Percentiles rank a stretch among this genome's conserved stretches.
These are phyloP conservation scores for Bretziella fagacearum DNA, from an alignment of 2,329 filamentous ascomycete species.

Conservation along the genomic window DNA sequence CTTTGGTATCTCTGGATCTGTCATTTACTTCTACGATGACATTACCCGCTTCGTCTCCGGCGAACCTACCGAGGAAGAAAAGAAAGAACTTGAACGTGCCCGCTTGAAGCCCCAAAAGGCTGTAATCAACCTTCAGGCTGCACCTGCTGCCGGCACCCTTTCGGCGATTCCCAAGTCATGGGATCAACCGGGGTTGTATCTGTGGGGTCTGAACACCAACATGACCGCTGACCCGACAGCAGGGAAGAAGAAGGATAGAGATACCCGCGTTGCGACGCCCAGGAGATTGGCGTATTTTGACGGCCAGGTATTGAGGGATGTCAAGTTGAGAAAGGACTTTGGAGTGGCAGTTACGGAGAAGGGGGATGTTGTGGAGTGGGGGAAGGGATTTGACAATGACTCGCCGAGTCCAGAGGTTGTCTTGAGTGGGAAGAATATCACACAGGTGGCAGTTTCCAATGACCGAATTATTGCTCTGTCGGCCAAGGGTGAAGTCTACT, in stretches of 20 bases:
- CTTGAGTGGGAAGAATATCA: conserved; percentile 63
- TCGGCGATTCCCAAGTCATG: conserved; percentile 36
- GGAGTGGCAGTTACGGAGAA: conserved; percentile 76
- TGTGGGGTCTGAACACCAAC: conserved; percentile 80
- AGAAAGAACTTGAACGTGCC: conserved; percentile 44
- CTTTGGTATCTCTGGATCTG: conserved; percentile 14
- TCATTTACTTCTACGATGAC: conserved; percentile 15
- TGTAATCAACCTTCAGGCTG: conserved; percentile 64
- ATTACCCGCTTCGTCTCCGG: conserved; percentile 6
- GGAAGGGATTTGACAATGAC: conserved; percentile 52
- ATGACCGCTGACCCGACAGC: conserved; percentile 75
- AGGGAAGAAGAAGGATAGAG: conserved; percentile 27
- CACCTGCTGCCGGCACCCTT: conserved; percentile 21
- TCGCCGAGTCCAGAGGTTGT: conserved; percentile 50
- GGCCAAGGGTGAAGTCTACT: conserved; percentile 63
- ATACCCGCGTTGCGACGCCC: conserved; percentile 63
- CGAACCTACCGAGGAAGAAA: conserved; percentile 14
- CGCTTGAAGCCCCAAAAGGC: conserved; percentile 41
- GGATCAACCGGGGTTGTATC: conserved; percentile 74
- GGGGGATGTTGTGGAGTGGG: conserved; percentile 88
- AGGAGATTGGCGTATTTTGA: conserved; percentile 69
- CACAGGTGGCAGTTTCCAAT: conserved; percentile 57
- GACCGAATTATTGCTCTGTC: conserved; percentile 73
- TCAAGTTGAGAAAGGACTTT: conserved; percentile 69
- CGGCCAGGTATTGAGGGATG: conserved; percentile 63